A percentile compares a stretch with the other conserved stretches of the same genome.
Evolutionary conservation across 768 basidiomycete species (phyloP).

Genomic region (Lyophyllum atratum): DNA sequence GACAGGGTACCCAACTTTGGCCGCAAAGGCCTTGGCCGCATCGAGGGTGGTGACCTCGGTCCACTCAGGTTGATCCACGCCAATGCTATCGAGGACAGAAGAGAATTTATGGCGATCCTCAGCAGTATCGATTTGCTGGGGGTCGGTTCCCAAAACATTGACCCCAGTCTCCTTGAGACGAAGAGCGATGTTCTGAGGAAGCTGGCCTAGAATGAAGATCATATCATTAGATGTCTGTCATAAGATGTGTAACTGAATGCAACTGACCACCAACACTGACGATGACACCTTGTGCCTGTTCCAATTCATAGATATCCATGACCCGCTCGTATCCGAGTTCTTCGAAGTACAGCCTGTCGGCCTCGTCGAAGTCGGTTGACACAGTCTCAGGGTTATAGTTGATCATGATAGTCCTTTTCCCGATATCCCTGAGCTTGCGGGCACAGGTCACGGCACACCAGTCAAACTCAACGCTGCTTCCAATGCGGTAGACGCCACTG

Average conservation of each 20-base stretch:
- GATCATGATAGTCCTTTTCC: slow-evolving; percentile 96
- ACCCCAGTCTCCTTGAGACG: slow-evolving; percentile 89
- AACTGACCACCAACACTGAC: slow-evolving; percentile 92
- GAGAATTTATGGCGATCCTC: slow-evolving; percentile 99
- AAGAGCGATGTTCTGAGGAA: slow-evolving; percentile 98
- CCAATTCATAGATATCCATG: slow-evolving; percentile 99
- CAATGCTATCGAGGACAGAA: slow-evolving; percentile 89
- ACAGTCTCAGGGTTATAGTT: slow-evolving; percentile 99
- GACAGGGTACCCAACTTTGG: slow-evolving; percentile 90
- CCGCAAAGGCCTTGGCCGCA: slow-evolving; percentile 89
- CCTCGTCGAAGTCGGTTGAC: slow-evolving; percentile 99
- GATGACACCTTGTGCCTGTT: slow-evolving; percentile 89
- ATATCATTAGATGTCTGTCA: not conserved
- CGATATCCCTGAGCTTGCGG: slow-evolving; percentile 87
- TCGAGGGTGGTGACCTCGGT: slow-evolving; percentile 85
- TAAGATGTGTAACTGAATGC: not conserved
- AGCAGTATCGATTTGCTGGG: slow-evolving; percentile 91
- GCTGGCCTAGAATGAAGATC: slow-evolving; percentile 62
- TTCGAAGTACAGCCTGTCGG: slow-evolving; percentile 98
- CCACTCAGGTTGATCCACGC: slow-evolving; percentile 98
- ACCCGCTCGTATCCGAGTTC: slow-evolving; percentile 97
- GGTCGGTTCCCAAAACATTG: slow-evolving; percentile 95
- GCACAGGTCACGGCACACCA: slow-evolving; percentile 99
- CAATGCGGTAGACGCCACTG: slow-evolving; percentile 97
- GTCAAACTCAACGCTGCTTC: slow-evolving; percentile 98